phyloP scores from a whole-genome alignment of 108 stramenopile genomes.

The Nitzschia sp. region DNA sequence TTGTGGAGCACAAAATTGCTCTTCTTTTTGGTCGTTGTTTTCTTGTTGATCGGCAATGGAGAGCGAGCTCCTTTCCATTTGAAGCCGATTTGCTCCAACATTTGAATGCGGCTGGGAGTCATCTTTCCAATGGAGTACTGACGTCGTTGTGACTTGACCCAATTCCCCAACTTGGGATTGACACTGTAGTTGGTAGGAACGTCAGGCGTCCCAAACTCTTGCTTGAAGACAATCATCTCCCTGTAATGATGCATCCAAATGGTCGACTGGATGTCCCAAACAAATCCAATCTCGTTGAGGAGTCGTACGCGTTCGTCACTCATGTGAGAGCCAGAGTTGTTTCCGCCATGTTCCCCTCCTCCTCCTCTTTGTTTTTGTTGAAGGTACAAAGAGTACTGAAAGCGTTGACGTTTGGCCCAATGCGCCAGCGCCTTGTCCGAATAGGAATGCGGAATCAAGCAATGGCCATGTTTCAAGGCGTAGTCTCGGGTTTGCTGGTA shows the following conservation, averaged over 20 bases:
- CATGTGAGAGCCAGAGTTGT: constrained; percentile 10
- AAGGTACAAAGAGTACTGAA: constrained; percentile 28
- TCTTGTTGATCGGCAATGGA: neutral
- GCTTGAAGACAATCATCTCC: constrained; percentile 12
- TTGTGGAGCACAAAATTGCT: too few relatives aligned
- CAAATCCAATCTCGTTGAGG: constrained; percentile 4
- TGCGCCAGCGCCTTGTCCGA: constrained; percentile 13
- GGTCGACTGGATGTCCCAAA: neutral
- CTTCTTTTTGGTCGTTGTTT: too few relatives aligned
- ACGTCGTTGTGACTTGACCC: constrained; percentile 29
- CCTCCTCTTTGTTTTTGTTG: constrained; percentile 24
- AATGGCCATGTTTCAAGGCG: neutral
- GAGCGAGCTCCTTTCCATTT: constrained; percentile 3
- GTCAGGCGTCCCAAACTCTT: constrained; percentile 20
- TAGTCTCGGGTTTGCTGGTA: neutral
- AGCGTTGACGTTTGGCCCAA: constrained; percentile 41
- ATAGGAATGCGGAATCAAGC: neutral
- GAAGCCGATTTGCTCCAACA: constrained; percentile 36
- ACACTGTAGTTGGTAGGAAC: constrained; percentile 19
- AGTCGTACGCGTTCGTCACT: neutral
- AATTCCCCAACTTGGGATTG: constrained; percentile 22
- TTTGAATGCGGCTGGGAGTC: constrained; percentile 26
- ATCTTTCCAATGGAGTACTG: neutral
- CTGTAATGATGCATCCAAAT: constrained; percentile 10
- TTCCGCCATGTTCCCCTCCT: constrained; percentile 4